These are phyloP conservation scores for Blastobotrys elegans DNA, from an alignment of 1,139 yeast genomes.

Conservation along the genomic window DNA sequence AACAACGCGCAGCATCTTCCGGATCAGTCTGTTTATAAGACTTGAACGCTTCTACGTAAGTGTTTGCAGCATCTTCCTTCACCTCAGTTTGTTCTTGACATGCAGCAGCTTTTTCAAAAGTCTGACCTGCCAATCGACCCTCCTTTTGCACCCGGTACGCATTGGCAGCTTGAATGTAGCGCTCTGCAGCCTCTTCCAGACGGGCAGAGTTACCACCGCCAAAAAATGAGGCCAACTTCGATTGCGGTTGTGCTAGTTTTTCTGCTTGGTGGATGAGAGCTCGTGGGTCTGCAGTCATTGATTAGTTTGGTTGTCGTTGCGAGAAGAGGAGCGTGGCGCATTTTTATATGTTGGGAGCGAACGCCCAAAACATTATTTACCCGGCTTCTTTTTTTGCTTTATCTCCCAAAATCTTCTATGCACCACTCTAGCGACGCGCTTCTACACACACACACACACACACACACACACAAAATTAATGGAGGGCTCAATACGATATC, in stretches of 20 bases:
- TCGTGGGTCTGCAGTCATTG: constrained; percentile 3
- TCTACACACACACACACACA: too few relatives aligned
- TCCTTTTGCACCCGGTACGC: constrained; percentile 73
- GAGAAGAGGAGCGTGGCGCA: background rate
- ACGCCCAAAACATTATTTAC: background rate
- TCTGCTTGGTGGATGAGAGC: constrained; percentile 47
- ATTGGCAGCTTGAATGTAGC: constrained; percentile 88
- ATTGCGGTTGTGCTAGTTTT: constrained; percentile 39
- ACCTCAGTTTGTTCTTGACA: constrained; percentile 70
- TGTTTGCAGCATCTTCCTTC: constrained; percentile 88
- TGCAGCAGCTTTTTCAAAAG: constrained; percentile 81
- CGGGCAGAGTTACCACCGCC: constrained; percentile 64
- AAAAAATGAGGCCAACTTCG: constrained; percentile 44
- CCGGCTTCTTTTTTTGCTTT: background rate
- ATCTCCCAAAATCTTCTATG: too few relatives aligned
- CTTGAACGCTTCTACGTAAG: constrained; percentile 87
- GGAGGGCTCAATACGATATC: constrained; percentile 41
- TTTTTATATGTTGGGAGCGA: background rate
- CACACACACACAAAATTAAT: too few relatives aligned
- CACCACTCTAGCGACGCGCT: too few relatives aligned
- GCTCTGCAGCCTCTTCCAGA: constrained; percentile 87
- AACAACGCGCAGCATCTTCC: constrained; percentile 68
- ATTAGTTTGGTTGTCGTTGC: background rate
- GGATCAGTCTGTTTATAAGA: constrained; percentile 73
- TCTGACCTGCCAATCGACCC: constrained; percentile 59